These are phyloP conservation scores for Cladosporium sp. DNA, from an alignment of 2,329 filamentous ascomycete genomes.

Conservation along the genomic window DNA sequence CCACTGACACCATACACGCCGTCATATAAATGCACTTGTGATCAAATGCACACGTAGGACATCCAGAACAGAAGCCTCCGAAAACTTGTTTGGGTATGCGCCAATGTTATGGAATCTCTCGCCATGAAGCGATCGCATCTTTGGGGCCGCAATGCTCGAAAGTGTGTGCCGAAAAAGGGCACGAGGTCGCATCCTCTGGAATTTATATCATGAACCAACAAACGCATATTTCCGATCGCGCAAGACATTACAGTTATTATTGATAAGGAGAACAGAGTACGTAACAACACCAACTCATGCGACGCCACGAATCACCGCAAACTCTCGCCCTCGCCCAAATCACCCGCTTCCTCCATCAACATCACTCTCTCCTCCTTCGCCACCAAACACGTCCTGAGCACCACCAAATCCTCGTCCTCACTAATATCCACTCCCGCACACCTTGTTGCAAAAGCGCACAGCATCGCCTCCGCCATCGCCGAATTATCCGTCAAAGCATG, in stretches of 20 bases:
- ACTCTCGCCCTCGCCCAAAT: slow-evolving; percentile 39
- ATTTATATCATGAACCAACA: neutral
- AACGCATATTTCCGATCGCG: neutral
- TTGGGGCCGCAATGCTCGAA: neutral
- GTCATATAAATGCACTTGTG: neutral
- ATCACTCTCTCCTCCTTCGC: slow-evolving; percentile 29
- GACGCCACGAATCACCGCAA: slow-evolving; percentile 20
- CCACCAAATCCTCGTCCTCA: slow-evolving; percentile 25
- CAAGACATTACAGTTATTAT: neutral
- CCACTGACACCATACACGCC: neutral
- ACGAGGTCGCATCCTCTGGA: neutral
- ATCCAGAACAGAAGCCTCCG: neutral
- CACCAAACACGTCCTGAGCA: slow-evolving; percentile 25
- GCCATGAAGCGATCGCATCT: neutral
- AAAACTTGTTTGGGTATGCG: neutral
- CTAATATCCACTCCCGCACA: slow-evolving; percentile 36
- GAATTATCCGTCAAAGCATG: slow-evolving; percentile 44
- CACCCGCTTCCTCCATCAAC: slow-evolving; percentile 39
- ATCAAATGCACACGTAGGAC: neutral
- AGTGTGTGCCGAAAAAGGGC: neutral
- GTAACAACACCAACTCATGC: neutral
- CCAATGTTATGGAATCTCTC: neutral
- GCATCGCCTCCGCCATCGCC: slow-evolving; percentile 40
- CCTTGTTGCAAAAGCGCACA: slow-evolving; percentile 42
- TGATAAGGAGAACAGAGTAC: neutral